A percentile compares a stretch with the other conserved stretches of the same genome.
Conservation (phyloP, 257 asterid species). For the Solanum clarkiae region DNA sequence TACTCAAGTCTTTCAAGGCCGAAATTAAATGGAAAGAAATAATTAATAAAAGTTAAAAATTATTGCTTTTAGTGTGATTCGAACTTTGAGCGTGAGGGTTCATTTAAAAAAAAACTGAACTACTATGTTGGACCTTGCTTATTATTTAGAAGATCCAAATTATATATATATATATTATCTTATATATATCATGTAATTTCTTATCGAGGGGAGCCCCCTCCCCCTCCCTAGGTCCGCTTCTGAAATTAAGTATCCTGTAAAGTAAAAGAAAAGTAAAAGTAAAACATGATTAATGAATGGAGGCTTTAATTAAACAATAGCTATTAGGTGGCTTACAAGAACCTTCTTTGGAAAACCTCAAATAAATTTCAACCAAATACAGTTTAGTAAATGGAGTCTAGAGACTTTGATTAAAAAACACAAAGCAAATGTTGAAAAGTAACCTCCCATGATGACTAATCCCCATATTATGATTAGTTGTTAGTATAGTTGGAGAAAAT, state of each 20-base stretch:
- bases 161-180: too few relatives aligned
- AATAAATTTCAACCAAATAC: not conserved
- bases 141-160: too few relatives aligned
- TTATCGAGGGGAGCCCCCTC: too few relatives aligned
- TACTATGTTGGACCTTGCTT: too few relatives aligned
- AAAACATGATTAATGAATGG: not conserved
- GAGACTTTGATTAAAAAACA: not conserved
- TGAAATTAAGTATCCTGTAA: too few relatives aligned
- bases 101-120: too few relatives aligned
- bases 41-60: too few relatives aligned
- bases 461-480: not conserved
- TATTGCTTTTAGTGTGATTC: too few relatives aligned
- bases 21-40: too few relatives aligned
- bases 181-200: too few relatives aligned
- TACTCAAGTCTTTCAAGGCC: too few relatives aligned
- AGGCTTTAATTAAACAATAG: not conserved
- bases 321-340: not conserved
- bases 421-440: not conserved
- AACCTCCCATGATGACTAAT: not conserved
- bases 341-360: not conserved
- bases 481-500: not conserved
- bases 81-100: fast-evolving
- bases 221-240: too few relatives aligned
- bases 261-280: not conserved
- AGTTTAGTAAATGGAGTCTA: not conserved